Evolutionary conservation across 225 moss, liverwort and hornwort genomes (phyloP), one percentile per base, ranked within the genome.

Genomic region (Climacium dendroides): DNA sequence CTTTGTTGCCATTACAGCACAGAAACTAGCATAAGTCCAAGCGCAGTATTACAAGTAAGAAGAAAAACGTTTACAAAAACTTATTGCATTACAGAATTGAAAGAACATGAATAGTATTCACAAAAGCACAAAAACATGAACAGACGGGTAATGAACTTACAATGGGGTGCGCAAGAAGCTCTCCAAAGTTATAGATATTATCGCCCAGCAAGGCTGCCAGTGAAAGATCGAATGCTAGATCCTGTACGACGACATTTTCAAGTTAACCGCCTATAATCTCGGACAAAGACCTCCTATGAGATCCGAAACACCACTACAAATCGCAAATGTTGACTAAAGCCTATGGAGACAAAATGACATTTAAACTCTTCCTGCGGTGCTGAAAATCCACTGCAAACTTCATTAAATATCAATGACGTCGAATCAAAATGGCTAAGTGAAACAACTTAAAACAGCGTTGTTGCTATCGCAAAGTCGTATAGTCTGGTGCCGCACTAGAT

Each of bases 151-250:
- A 59, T 74, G 15, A 81, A 89, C 81, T 93, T 89, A 97, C 98
- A 92, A 99, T 97, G 37, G 97, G 98, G 86, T 97, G 98, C 58
- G 98, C 96, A 89, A 99, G 97, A 73, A 99, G 96, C 93, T 99
- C 97, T 91, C 98, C 97, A 85, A 99, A 97, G 91, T 99, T 99
- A 90, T 99, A 99, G 74, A 99, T 96, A 85, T 99, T 96, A 88
- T 99, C 96, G 57, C 98, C 97, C 89, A 99, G 90, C 90, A 99
- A 90, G 24, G 98, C 98, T 85, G 98, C 97, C 80, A 99, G 93
- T 75, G 98, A 99, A 86, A 99, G 95, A 90, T 99, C 98, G 80
- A 96, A 97, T 61, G 98, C 97, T 90, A 99, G 91, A 93, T 96
- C 97, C 97, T 99, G 97, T 84, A 84, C 30, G 52, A 91, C 15